A percentile compares a stretch with the other conserved stretches of the same genome.
Evolutionary conservation across 2,329 filamentous ascomycete species (phyloP).

Genomic region (Botrytis squamosa): DNA sequence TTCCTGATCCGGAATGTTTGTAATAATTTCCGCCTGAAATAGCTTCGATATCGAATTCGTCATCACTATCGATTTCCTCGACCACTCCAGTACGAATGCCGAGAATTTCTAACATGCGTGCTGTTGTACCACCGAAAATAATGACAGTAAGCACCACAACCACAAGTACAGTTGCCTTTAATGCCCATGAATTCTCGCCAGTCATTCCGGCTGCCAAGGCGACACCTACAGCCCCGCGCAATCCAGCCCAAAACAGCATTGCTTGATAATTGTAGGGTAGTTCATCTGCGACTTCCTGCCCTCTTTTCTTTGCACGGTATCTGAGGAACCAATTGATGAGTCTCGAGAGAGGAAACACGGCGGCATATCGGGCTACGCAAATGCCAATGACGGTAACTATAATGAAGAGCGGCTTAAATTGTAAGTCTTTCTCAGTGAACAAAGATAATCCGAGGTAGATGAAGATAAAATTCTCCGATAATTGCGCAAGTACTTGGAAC

Average conservation of each 20-base stretch:
- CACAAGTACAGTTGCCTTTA: constrained; percentile 93
- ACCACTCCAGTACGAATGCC: constrained; percentile 96
- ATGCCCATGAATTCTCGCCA: constrained; percentile 75
- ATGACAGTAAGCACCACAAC: constrained; percentile 97
- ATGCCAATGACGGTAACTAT: constrained; percentile 90
- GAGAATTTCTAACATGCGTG: constrained; percentile 94
- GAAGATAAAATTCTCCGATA: constrained; percentile 99
- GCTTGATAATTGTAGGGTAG: constrained; percentile 93
- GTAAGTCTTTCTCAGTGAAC: constrained; percentile 84
- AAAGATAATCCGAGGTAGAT: constrained; percentile 95
- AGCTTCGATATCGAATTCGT: constrained; percentile 88
- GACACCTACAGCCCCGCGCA: constrained; percentile 93
- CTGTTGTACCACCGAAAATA: constrained; percentile 96
- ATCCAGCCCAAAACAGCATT: constrained; percentile 99
- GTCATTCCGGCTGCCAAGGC: constrained; percentile 85
- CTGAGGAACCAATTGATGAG: constrained; percentile 91
- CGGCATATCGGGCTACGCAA: constrained; percentile 86
- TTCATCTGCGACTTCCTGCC: constrained; percentile 77
- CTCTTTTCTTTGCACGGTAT: constrained; percentile 76
- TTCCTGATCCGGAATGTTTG: constrained; percentile 70
- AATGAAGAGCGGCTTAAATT: constrained; percentile 93
- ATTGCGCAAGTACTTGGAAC: constrained; percentile 89
- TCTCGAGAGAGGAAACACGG: constrained; percentile 88
- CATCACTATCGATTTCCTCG: constrained; percentile 95
- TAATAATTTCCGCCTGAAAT: constrained; percentile 54